These are phyloP conservation scores for Leptographium procerum DNA, from an alignment of 2,329 filamentous ascomycete genomes.

Conservation along the genomic window DNA sequence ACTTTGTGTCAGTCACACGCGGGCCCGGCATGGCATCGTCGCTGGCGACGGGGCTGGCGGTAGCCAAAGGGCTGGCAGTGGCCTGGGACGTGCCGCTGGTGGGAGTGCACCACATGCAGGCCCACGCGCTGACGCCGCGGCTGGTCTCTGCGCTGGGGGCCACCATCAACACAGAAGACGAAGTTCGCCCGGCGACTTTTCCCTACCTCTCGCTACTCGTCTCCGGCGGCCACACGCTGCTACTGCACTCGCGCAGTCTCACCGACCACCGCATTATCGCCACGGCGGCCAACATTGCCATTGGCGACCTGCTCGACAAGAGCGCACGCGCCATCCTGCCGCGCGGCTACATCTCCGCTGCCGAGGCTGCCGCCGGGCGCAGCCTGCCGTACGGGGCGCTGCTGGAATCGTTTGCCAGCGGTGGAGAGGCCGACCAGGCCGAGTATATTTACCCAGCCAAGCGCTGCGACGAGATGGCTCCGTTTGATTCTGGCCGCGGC, in stretches of 20 bases:
- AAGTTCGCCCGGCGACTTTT: slow-evolving; percentile 39
- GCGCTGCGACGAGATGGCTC: slow-evolving; percentile 46
- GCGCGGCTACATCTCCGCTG: slow-evolving; percentile 35
- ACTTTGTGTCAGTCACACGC: slow-evolving; percentile 81
- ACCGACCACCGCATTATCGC: slow-evolving; percentile 64
- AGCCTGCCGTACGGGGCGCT: slow-evolving; percentile 70
- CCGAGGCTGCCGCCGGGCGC: slow-evolving; percentile 19
- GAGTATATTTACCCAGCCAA: slow-evolving; percentile 48
- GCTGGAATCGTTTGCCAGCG: slow-evolving; percentile 63
- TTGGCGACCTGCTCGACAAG: slow-evolving; percentile 87
- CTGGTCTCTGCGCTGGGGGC: slow-evolving; percentile 46
- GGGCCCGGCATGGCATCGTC: slow-evolving; percentile 82
- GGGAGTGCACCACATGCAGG: slow-evolving; percentile 95
- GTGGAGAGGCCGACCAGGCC: slow-evolving; percentile 10
- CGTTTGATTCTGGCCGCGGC: slow-evolving; percentile 24
- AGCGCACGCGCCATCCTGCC: slow-evolving; percentile 68
- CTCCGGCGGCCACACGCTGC: slow-evolving; percentile 83
- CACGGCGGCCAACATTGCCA: slow-evolving; percentile 65
- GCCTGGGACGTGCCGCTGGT: slow-evolving; percentile 76
- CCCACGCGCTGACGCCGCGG: slow-evolving; percentile 79
- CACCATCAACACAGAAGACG: too few relatives aligned
- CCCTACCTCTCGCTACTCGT: slow-evolving; percentile 84
- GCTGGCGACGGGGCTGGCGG: slow-evolving; percentile 65
- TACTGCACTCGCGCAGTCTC: slow-evolving; percentile 61
- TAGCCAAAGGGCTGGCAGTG: slow-evolving; percentile 75